phyloP scores from a whole-genome alignment of 768 basidiomycete species.

The Pleurotus djamor region DNA sequence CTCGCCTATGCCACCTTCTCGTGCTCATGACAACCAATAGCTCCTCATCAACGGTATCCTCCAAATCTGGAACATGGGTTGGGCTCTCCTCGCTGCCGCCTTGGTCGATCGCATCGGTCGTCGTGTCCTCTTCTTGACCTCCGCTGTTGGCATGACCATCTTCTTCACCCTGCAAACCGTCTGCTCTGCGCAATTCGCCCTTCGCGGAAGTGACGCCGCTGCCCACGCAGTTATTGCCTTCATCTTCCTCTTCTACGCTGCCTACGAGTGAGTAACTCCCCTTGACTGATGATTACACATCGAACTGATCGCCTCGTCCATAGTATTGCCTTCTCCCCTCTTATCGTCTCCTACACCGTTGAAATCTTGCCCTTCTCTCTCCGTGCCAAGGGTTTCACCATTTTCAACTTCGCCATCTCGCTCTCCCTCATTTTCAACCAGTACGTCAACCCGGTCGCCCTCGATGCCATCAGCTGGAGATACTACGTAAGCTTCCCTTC shows the following conservation, averaged over 20 bases:
- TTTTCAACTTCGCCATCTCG: slow-evolving; percentile 80
- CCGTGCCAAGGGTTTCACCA: slow-evolving; percentile 83
- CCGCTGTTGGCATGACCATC: slow-evolving; percentile 54
- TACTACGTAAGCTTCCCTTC: slow-evolving; percentile 53
- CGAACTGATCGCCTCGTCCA: background rate
- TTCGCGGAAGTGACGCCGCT: slow-evolving; percentile 36
- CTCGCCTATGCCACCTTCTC: slow-evolving; percentile 8
- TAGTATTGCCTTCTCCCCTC: slow-evolving; percentile 79
- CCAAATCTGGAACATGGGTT: slow-evolving; percentile 76
- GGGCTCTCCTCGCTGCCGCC: slow-evolving; percentile 56
- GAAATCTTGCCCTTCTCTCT: slow-evolving; percentile 84
- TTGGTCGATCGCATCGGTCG: slow-evolving; percentile 68
- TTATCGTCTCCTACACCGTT: slow-evolving; percentile 84
- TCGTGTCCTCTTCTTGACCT: slow-evolving; percentile 67
- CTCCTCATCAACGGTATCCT: slow-evolving; percentile 86
- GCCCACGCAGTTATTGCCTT: slow-evolving; percentile 77
- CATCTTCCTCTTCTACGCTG: slow-evolving; percentile 81
- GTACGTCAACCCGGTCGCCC: slow-evolving; percentile 61
- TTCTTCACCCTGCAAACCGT: slow-evolving; percentile 71
- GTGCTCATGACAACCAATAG: slow-evolving; percentile 30
- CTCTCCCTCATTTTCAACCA: slow-evolving; percentile 86
- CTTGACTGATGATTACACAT: background rate
- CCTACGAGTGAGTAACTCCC: slow-evolving; percentile 59
- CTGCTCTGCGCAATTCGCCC: slow-evolving; percentile 56
- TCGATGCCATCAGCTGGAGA: slow-evolving; percentile 59